These are phyloP conservation scores for Komagataella pseudopastoris DNA, from an alignment of 805 yeast genomes.

Conservation along the genomic window DNA sequence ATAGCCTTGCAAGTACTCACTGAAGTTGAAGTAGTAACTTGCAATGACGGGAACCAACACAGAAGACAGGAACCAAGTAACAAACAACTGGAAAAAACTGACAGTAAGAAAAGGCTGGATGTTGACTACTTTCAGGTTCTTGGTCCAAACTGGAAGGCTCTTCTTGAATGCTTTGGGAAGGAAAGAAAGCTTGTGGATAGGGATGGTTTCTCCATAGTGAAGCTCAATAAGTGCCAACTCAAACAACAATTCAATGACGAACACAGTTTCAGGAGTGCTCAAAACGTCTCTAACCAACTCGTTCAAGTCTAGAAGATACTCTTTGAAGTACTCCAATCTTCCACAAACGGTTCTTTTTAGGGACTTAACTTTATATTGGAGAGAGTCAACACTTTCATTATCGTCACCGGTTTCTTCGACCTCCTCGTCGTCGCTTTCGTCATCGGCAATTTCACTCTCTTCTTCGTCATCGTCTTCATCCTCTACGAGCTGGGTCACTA, in stretches of 20 bases:
- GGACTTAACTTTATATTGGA: not conserved
- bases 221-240: constrained; percentile 11
- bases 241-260: constrained; percentile 10
- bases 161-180: constrained; percentile 12
- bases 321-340: constrained; percentile 6
- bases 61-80: constrained; percentile 27
- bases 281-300: constrained; percentile 16
- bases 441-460: not conserved
- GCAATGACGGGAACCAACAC: constrained; percentile 25
- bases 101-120: constrained; percentile 18
- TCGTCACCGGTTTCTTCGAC: constrained; percentile 4
- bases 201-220: constrained; percentile 6
- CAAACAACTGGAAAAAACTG: constrained; percentile 21
- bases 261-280: constrained; percentile 18
- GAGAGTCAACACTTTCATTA: constrained; percentile 4
- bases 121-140: constrained; percentile 2
- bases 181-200: constrained; percentile 7
- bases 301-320: constrained; percentile 12
- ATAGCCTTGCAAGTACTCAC: constrained; percentile 33
- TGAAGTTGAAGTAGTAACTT: constrained; percentile 40
- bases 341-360: constrained; percentile 3
- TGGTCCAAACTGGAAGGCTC: constrained; percentile 9
- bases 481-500: not conserved
- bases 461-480: not conserved
- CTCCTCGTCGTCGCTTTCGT: not conserved